Evolutionary conservation across 495 filamentous ascomycete species (phyloP).

Genomic region (Evernia prunastri): DNA sequence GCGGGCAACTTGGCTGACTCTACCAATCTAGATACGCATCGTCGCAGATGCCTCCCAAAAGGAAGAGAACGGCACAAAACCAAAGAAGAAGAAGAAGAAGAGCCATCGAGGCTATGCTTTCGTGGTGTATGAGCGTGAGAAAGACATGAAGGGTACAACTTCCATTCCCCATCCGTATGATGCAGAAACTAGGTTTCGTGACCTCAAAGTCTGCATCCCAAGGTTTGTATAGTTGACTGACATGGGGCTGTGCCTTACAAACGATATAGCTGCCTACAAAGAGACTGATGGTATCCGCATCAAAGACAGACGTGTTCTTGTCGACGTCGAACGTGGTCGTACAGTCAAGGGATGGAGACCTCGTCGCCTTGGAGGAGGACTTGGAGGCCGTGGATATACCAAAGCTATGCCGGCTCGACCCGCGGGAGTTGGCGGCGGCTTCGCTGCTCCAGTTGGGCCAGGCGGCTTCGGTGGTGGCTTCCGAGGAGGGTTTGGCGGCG

Average conservation of each 20-base stretch:
- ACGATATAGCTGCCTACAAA: slow-evolving; percentile 64
- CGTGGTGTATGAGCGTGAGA: slow-evolving; percentile 93
- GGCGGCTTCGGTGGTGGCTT: slow-evolving; percentile 62
- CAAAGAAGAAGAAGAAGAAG: slow-evolving; percentile 74
- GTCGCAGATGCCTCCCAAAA: slow-evolving; percentile 53
- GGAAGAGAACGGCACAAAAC: slow-evolving; percentile 42
- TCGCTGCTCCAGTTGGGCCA: slow-evolving; percentile 58
- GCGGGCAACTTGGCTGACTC: background rate
- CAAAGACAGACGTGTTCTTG: slow-evolving; percentile 82
- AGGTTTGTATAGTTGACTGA: slow-evolving; percentile 32
- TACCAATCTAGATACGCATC: slow-evolving; percentile 67
- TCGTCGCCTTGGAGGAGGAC: slow-evolving; percentile 81
- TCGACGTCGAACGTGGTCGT: slow-evolving; percentile 93
- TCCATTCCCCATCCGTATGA: slow-evolving; percentile 33
- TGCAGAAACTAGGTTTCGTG: slow-evolving; percentile 2
- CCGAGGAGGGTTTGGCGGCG: slow-evolving; percentile 50
- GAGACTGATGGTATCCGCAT: slow-evolving; percentile 87
- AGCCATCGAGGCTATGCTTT: slow-evolving; percentile 89
- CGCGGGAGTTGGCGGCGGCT: slow-evolving; percentile 45
- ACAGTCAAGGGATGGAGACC: slow-evolving; percentile 95
- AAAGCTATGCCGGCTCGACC: slow-evolving; percentile 73
- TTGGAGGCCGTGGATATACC: slow-evolving; percentile 89
- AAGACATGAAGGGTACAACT: slow-evolving; percentile 97
- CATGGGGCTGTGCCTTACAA: slow-evolving; percentile 21
- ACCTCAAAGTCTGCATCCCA: slow-evolving; percentile 33